Evolutionary conservation across 2,329 filamentous ascomycete species (phyloP), one percentile per base, ranked within the genome.

Genomic region (Coniochaeta sp.): DNA sequence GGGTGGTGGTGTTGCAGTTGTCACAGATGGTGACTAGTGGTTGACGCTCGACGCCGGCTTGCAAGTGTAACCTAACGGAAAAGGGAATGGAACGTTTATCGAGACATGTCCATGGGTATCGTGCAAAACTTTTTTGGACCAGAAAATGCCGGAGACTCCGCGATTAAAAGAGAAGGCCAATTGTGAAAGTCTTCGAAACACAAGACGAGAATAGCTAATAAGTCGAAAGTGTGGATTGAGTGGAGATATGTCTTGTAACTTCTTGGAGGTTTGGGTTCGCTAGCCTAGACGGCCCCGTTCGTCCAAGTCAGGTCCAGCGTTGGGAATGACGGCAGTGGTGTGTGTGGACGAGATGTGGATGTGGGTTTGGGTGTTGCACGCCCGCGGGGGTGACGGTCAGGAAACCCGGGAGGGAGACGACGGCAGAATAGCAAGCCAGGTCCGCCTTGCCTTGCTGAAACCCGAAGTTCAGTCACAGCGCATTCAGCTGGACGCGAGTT

Each of bases 101-200:
- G 56, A 58, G 57, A 62, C 59, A 64, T 60, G 55, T 55, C 57
- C 58, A 51, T 55, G 60, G 58, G 57, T 60, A 60, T 55, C 52
- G 56, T 58, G 58, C 55, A 53, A 48, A 49, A 56, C 20, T 42
- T 42, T 42, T 42, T 30, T 30, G 4, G 26, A 30, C 26, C 16
- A 48, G n/a, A 18, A n/a, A 48, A 58, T 61, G 56, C 58, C 55
- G 59, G 55, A 56, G 57, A 59, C 57, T 60, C 62, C 58, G n/a
- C n/a, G 57, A 53, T 55, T 52, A 49, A 57, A 42, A 42, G 38
- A 42, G 38, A 42, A 42, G 18, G 38, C 38, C 45, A n/a, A n/a
- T n/a, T n/a, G n/a, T n/a, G 24, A 22, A 48, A 28, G 24, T 30
- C 24, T 22, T 26, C n/a, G n/a, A 48, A 48, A 28, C 45, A 48